phyloP scores from a whole-genome alignment of 371 early-diverging fungal species.

The Apophysomyces ossiformis region DNA sequence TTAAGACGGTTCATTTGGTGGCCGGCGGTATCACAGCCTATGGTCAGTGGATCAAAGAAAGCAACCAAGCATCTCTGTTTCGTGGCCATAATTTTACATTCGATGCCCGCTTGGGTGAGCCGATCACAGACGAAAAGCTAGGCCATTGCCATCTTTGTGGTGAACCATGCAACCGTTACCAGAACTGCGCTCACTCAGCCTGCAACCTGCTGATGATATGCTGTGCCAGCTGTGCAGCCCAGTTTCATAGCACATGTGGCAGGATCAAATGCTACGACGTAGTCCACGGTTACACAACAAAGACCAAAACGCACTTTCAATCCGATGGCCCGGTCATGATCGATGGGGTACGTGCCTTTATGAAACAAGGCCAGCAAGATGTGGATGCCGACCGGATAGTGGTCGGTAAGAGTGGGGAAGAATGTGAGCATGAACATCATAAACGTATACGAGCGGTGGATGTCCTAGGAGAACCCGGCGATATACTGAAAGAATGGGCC shows the following conservation, averaged over 20 bases:
- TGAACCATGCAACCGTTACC: slow-evolving; percentile 64
- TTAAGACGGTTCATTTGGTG: slow-evolving; percentile 69
- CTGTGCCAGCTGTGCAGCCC: slow-evolving; percentile 64
- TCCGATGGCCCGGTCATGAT: slow-evolving; percentile 41
- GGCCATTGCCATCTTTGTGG: slow-evolving; percentile 77
- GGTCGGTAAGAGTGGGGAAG: slow-evolving; percentile 42
- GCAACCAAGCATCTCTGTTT: slow-evolving; percentile 58
- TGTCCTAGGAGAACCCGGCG: slow-evolving; percentile 54
- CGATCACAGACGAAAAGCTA: slow-evolving; percentile 71
- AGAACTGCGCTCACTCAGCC: slow-evolving; percentile 74
- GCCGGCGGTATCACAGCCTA: slow-evolving; percentile 84
- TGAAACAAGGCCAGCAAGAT: slow-evolving; percentile 39
- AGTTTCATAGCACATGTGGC: slow-evolving; percentile 69
- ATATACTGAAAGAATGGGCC: slow-evolving; percentile 49
- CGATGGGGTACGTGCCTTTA: slow-evolving; percentile 45
- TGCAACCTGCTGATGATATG: slow-evolving; percentile 81
- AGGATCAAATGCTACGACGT: slow-evolving; percentile 63
- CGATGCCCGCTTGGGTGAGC: slow-evolving; percentile 80
- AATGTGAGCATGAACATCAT: slow-evolving; percentile 47
- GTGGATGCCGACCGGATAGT: slow-evolving; percentile 33
- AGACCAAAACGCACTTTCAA: slow-evolving; percentile 28
- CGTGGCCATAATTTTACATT: slow-evolving; percentile 87
- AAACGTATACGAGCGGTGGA: slow-evolving; percentile 43
- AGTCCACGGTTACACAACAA: slow-evolving; percentile 39
- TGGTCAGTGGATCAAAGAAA: slow-evolving; percentile 65